Percentiles rank a stretch among this genome's conserved stretches.
Conservation (phyloP, 169 alveolate species). For the Prorocentrum cordatum region DNA sequence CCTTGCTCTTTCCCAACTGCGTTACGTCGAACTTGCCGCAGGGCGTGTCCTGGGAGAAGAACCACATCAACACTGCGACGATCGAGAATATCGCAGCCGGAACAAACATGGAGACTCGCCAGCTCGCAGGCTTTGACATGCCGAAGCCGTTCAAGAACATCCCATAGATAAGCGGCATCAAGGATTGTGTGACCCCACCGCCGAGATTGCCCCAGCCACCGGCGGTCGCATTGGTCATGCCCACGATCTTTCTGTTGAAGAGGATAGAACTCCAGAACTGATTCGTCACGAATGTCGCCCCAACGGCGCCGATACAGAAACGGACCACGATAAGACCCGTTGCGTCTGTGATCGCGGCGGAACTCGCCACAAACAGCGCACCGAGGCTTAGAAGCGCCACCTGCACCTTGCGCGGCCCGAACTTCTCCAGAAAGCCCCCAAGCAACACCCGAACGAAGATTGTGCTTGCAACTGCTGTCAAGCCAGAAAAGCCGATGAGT, state of each 20-base stretch:
- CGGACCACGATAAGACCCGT: background rate
- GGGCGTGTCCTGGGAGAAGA: too few species aligned
- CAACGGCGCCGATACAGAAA: background rate
- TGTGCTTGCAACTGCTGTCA: background rate
- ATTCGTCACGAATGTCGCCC: background rate
- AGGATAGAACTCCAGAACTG: background rate
- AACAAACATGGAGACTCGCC: too few species aligned
- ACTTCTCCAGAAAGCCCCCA: background rate
- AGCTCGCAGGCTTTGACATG: too few species aligned
- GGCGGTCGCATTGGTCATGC: background rate
- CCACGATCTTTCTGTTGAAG: background rate
- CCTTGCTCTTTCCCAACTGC: too few species aligned
- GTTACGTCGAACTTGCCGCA: too few species aligned
- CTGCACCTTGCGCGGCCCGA: background rate
- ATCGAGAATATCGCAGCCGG: too few species aligned
- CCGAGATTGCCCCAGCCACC: too few species aligned
- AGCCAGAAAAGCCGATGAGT: background rate
- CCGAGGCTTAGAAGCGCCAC: background rate
- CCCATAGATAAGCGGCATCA: background rate
- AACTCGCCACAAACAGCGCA: background rate
- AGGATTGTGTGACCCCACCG: background rate
- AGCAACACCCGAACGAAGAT: background rate
- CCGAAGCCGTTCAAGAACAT: too few species aligned
- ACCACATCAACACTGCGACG: too few species aligned
- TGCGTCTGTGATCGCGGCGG: background rate